These are phyloP conservation scores for Pulveroboletus sp. DNA, from an alignment of 768 basidiomycete species.

Conservation along the genomic window DNA sequence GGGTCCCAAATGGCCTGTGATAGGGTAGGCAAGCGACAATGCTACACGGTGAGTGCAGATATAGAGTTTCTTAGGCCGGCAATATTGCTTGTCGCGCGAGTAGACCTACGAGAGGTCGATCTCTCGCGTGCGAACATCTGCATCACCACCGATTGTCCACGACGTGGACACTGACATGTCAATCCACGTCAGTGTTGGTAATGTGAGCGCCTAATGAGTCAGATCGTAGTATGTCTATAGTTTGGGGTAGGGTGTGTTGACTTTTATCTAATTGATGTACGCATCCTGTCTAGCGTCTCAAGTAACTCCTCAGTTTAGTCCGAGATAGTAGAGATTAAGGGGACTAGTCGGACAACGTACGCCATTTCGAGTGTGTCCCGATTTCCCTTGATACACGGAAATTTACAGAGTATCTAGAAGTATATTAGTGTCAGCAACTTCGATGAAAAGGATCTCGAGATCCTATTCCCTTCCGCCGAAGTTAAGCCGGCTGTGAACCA, in stretches of 20 bases:
- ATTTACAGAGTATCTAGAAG: slow-evolving; percentile 35
- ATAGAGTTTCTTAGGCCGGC: no score
- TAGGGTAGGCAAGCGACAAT: no score
- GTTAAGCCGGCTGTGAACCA: slow-evolving; percentile 67
- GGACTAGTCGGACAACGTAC: slow-evolving; percentile 55
- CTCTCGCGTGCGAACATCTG: slow-evolving; percentile 52
- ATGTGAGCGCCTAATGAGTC: slow-evolving; percentile 34
- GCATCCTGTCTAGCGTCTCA: slow-evolving; percentile 44
- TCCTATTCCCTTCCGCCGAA: slow-evolving; percentile 54
- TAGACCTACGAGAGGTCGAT: slow-evolving; percentile 53
- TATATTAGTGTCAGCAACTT: slow-evolving; percentile 73
- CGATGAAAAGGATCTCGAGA: slow-evolving; percentile 46
- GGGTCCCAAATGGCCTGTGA: no score
- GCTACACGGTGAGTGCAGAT: no score
- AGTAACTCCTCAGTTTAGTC: slow-evolving; percentile 44
- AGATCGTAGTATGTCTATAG: slow-evolving; percentile 28
- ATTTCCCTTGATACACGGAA: not conserved
- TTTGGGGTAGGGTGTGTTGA: slow-evolving; percentile 63
- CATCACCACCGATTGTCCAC: slow-evolving; percentile 58
- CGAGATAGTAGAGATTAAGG: slow-evolving; percentile 51
- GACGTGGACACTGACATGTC: slow-evolving; percentile 53
- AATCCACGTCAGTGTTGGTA: slow-evolving; percentile 46
- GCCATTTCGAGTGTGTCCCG: not conserved
- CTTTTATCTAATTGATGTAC: slow-evolving; percentile 60
- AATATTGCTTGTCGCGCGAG: no score